Base-by-base conservation (phyloP, 1,284 basidiomycete species). In the Gymnopus androsaceus region DNA sequence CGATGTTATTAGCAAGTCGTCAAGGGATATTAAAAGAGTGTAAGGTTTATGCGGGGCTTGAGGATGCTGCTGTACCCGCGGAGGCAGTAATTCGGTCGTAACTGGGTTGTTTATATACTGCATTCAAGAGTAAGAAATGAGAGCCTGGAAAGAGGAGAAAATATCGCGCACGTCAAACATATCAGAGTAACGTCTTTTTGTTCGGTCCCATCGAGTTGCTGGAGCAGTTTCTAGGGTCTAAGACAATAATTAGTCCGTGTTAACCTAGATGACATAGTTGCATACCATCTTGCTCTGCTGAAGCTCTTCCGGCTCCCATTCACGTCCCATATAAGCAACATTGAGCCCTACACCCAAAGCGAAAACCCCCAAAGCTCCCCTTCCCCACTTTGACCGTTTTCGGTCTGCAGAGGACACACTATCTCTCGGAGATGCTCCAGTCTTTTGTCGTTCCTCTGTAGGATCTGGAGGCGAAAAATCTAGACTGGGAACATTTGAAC, bases 101-200 rank as follows among this genome's bases (percentile, higher is more conserved):
- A 89, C 85, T 1, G 97, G 96, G 74, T 97, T 91, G 67, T 88
- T 94, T 72, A 97, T 94, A 69, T 85, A 88, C 91, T 95, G 9
- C n/a, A 36, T 38, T 31, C 48, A 9, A 51, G 38, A 31, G 25
- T 36, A 50, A 15, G 51, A 37, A 38, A 53, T 58, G 23, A 54
- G 47, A n/a, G n/a, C n/a, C n/a, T n/a, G n/a, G 41, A 40, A 14
- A 8, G 50, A 50, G 33, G 47, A 31, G 33, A 23, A 30, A 49
- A 30, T 23, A 17, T 3, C 15, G 74, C 84, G 40, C 65, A 89
- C 87, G 63, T 85, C 83, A 56, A 90, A 88, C 61, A 87, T 66
- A 41, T 84, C 80, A 37, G 68, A 72, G 63, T 87, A 81, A 38
- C 88, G 78, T 38, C 77, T 68, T 59, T 75, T 81, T 23, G 83